Base-by-base conservation (phyloP, 2,329 filamentous ascomycete species). In the Alternaria triticina region DNA sequence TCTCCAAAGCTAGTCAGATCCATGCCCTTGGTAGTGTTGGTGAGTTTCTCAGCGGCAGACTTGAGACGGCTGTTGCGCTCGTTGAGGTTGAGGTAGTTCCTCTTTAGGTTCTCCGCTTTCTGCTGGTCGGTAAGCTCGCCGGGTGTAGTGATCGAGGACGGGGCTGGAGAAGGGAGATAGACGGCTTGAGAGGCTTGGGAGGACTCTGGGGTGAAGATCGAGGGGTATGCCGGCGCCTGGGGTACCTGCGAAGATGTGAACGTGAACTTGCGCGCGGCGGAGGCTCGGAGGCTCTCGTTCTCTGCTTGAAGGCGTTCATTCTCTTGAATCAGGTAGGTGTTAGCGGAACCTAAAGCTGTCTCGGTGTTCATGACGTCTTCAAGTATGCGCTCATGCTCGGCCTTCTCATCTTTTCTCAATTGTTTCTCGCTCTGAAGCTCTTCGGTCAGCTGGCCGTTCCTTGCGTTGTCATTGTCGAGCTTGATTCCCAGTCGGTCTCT, bases 1-100 rank as follows among this genome's bases (percentile, higher is more conserved):
- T 75, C 68, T 0, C 76, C 76, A n/a, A 74, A 74, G 11, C 44
- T 58, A 11, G 17, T 54, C 1, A 71, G 25, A 13, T 72, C 67
- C 70, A 73, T 71, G 0, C 62, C 59, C 1, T 54, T 33, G 0
- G 74, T 73, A 9, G 50, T 52, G 2, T 11, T 57, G 0, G 44
- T 20, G 2, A 77, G 17, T 0, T 75, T 58, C 1, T 23, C 59
- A 0, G 61, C 55, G 7, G 66, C 59, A 0, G 62, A 58, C 3
- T 59, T 61, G 0, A 77, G 54, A 13, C 30, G 62, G 13, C 75
- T 71, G 30, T 71, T 69, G 2, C 58, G 63, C 1, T 52, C 59
- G 36, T 74, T 77, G 12, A 71, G 50, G 15, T 52, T 67, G 0
- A 66, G 30, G 43, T 73, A 77, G 1, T 54, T 69, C 6, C 61